Conservation (phyloP, 257 asterid species). For the Cinchona pubescens region DNA sequence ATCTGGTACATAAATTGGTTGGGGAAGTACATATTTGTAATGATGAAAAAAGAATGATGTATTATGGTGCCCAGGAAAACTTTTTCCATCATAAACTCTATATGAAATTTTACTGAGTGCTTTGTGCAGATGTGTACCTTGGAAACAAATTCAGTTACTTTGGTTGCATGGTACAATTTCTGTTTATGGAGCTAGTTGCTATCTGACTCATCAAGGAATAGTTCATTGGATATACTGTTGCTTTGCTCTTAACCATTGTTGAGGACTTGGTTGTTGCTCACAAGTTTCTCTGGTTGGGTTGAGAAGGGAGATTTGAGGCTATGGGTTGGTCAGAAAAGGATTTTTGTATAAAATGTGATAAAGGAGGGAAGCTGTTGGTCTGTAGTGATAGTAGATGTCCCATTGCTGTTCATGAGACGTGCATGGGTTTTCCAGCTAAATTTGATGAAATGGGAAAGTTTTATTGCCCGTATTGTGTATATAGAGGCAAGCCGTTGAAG, state of each 20-base stretch:
- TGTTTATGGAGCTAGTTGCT: not conserved
- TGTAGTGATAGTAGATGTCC: conserved; percentile 70
- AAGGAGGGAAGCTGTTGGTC: conserved; percentile 54
- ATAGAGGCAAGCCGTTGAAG: conserved; percentile 48
- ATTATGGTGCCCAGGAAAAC: not conserved
- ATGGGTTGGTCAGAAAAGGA: conserved; percentile 51
- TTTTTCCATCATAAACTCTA: not conserved
- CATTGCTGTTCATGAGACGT: conserved; percentile 55
- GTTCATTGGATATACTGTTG: not conserved
- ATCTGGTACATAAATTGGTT: too few species aligned
- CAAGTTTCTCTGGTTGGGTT: not conserved
- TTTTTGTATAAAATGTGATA: conserved; percentile 64
- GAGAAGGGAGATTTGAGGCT: conserved; percentile 9
- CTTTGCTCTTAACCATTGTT: not conserved
- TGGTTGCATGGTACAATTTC: not conserved
- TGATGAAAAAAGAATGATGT: not conserved
- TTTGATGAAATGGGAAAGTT: conserved; percentile 52
- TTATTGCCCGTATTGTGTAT: conserved; percentile 77
- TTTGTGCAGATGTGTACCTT: not conserved
- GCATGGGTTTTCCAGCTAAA: conserved; percentile 55
- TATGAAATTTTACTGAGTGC: not conserved
- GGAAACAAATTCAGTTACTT: not conserved
- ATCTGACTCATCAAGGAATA: too few species aligned
- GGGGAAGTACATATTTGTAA: not conserved
- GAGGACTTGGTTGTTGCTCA: not conserved